Evolutionary conservation across 192 early-diverging fungal species (phyloP), one percentile per base, ranked within the genome.

Genomic region (Entophlyctis helioformis): DNA sequence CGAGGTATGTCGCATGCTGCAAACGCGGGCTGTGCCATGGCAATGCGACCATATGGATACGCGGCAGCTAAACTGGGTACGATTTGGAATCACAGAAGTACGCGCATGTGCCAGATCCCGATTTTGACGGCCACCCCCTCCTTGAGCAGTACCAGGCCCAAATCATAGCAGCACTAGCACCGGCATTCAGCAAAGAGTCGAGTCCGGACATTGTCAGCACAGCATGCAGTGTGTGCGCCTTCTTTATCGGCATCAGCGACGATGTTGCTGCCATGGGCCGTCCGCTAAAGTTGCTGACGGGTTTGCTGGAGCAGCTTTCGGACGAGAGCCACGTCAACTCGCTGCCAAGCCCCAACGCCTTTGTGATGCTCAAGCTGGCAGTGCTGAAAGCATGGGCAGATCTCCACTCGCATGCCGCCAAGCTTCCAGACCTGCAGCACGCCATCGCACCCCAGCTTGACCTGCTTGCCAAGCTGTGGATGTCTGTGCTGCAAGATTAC

Each of bases 91-190:
- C n/a, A n/a, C 75, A 78, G 39, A 59, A 70, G 60, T 96, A 87
- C 60, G 48, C 76, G 12, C 44, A 56, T 10, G 81, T 85, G 0
- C 65, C 68, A n/a, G 96, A 99, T 67, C 91, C 96, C 2, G 91
- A 91, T 36, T 78, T 83, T 43, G 82, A 81, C 13, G 91, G 80
- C 32, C 77, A 84, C 37, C 67, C 82, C 0, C 56, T 97, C 0
- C 66, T 99, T 40, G 84, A 83, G 45, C 89, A 96, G 44, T 96
- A 94, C 60, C 85, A 91, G 34, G 90, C 92, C 0, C 93, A 96
- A 56, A 85, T 99, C 37, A 81, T 74, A 23, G 82, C 95, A 1
- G 89, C 93, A 2, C 69, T 99, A 33, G 85, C 86, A 13, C 87
- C 96, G 1, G 83, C 82, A 6, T 89, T 92, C 47, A 69, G 73